Evolutionary conservation across 148 eudicot genomes (phyloP), one percentile per base, ranked within the genome.

Genomic region (Beta vulgaris): DNA sequence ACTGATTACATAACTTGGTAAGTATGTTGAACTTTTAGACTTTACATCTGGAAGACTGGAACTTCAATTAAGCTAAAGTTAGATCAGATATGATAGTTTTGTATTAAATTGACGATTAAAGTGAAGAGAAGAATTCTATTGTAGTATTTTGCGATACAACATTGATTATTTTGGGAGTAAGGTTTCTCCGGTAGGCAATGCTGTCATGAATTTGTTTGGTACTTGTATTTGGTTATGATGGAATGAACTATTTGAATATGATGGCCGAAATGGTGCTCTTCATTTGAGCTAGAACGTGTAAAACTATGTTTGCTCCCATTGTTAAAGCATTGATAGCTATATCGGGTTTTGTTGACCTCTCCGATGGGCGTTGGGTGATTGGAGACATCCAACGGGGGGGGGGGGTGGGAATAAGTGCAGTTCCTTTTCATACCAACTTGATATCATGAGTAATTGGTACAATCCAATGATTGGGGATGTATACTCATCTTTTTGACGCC

Each of bases 1-100:
- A 54, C 53, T 66, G 57, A 68, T 42, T 75, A 46, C n/a, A 58
- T 48, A 1, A 40, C 23, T 39, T 76, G 71, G 68, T n/a, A n/a
- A n/a, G 57, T 66, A 31, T 59, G 54, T 61, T 34, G 37, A 79
- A 61, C 39, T 71, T 75, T 29, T 53, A 68, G 59, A 58, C 42
- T 15, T 48, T 55, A 51, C 15, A 42, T 31, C 44, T n/a, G 39
- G 32, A 68, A 34, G n/a, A n/a, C n/a, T n/a, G n/a, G n/a, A n/a
- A n/a, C n/a, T n/a, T n/a, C n/a, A n/a, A n/a, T n/a, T n/a, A n/a
- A n/a, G n/a, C n/a, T n/a, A n/a, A n/a, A n/a, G n/a, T n/a, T 21
- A 51, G 26, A 21, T 51, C 57, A 51, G 26, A 6, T n/a, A n/a
- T n/a, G n/a, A n/a, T n/a, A n/a, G n/a, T n/a, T n/a, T n/a, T n/a